A percentile compares a stretch with the other conserved stretches of the same genome.
These are phyloP conservation scores for Lactifluus rugatus DNA, from an alignment of 768 basidiomycete genomes.

Conservation along the genomic window DNA sequence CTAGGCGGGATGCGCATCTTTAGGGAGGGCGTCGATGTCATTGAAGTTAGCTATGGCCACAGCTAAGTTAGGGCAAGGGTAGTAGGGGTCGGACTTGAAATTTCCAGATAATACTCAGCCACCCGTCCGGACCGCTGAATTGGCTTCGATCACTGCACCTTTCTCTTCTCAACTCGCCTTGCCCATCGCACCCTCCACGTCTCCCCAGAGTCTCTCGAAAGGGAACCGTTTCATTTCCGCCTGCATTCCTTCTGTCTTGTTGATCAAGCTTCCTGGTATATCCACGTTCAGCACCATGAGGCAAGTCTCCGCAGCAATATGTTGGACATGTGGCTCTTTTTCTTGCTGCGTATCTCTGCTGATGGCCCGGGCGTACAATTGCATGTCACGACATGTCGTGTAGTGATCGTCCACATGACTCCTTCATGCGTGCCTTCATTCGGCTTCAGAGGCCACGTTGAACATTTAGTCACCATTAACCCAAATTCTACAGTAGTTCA, in stretches of 20 bases:
- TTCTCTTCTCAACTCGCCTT: no score
- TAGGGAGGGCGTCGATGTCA: neutral
- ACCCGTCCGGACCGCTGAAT: no score
- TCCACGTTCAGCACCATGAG: neutral
- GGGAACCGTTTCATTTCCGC: no score
- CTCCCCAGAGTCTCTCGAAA: no score
- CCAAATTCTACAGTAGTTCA: no score
- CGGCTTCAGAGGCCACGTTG: no score
- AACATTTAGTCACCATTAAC: no score
- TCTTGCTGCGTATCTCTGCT: neutral
- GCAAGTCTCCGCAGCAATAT: neutral
- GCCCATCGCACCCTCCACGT: neutral
- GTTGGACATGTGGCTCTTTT: neutral
- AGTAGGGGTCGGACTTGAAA: neutral
- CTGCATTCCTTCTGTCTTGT: no score
- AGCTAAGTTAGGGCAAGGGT: no score
- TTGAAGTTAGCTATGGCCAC: neutral
- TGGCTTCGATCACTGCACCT: no score
- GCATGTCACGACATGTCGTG: no score
- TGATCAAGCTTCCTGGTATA: no score
- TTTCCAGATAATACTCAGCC: neutral
- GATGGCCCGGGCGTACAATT: neutral
- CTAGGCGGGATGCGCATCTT: conserved; percentile 25
- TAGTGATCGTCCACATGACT: neutral
- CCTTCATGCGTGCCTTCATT: neutral